A percentile compares a stretch with the other conserved stretches of the same genome.
Conservation (phyloP, 164 flowering plant genomes). For the Magnolia sinica region DNA sequence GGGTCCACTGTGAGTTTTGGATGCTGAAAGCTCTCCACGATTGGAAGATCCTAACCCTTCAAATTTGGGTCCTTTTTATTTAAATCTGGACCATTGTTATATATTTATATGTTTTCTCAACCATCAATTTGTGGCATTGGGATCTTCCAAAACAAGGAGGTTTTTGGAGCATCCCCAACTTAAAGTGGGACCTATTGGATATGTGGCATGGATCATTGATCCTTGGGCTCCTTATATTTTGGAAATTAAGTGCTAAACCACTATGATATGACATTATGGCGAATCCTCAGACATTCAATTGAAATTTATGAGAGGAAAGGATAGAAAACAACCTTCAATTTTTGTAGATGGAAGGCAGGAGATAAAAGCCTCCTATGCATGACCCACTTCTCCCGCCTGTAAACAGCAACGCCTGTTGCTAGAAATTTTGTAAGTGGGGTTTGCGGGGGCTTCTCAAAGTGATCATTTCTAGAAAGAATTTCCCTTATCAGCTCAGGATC, state of each 20-base stretch:
- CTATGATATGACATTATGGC: background rate
- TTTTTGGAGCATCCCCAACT: background rate
- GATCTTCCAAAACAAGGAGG: background rate
- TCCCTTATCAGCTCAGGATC: constrained; percentile 41
- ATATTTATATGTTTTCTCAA: too few relatives aligned
- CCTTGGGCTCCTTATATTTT: background rate
- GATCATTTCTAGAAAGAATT: constrained; percentile 31
- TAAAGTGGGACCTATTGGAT: background rate
- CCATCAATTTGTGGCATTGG: too few relatives aligned
- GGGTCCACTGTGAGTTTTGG: background rate
- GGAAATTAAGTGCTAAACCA: background rate
- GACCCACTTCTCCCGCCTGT: constrained; percentile 46
- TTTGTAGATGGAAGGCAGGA: constrained; percentile 48
- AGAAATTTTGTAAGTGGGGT: constrained; percentile 32
- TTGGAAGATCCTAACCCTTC: background rate
- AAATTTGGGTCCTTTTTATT: too few relatives aligned
- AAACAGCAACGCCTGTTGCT: constrained; percentile 26
- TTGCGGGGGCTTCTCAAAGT: constrained; percentile 34
- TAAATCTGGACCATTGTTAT: too few relatives aligned
- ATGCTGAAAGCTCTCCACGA: background rate
- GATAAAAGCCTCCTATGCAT: constrained; percentile 31
- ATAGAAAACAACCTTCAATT: constrained; percentile 33
- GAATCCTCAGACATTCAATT: too few relatives aligned
- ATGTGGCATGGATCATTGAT: background rate
- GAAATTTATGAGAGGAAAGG: background rate